These are phyloP conservation scores for Neckera pumila DNA, from an alignment of 225 moss, liverwort and hornwort species.

Conservation along the genomic window DNA sequence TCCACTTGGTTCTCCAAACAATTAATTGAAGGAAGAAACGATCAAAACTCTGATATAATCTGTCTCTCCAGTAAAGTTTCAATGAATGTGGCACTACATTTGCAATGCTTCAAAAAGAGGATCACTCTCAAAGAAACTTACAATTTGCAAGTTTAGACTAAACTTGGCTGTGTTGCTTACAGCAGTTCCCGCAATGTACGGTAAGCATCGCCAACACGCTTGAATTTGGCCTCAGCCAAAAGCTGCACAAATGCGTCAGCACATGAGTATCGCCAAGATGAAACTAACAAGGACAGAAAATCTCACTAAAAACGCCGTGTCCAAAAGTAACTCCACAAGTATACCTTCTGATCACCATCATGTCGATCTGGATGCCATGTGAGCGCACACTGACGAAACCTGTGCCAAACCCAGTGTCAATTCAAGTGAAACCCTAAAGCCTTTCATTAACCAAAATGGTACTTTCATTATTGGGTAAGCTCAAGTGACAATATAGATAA, in stretches of 20 bases:
- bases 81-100: not conserved
- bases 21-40: not conserved
- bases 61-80: not conserved
- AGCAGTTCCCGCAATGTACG: conserved; percentile 32
- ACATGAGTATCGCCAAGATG: not conserved
- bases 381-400: conserved; percentile 47
- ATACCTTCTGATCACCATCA: conserved; percentile 39
- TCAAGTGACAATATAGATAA: not conserved
- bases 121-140: not conserved
- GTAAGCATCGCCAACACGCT: conserved; percentile 45
- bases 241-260: conserved; percentile 2
- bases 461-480: not conserved
- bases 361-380: conserved; percentile 63
- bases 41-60: not conserved
- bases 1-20: not conserved
- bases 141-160: not conserved
- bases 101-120: not conserved
- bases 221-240: conserved; percentile 38
- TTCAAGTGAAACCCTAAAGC: not conserved
- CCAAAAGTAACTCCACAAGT: not conserved
- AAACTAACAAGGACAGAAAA: not conserved
- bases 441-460: not conserved
- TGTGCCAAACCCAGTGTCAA: not conserved
- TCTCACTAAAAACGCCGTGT: not conserved
- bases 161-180: not conserved